These are phyloP conservation scores for Solanum chacoense DNA, from an alignment of 305 asterid genomes.

Conservation along the genomic window DNA sequence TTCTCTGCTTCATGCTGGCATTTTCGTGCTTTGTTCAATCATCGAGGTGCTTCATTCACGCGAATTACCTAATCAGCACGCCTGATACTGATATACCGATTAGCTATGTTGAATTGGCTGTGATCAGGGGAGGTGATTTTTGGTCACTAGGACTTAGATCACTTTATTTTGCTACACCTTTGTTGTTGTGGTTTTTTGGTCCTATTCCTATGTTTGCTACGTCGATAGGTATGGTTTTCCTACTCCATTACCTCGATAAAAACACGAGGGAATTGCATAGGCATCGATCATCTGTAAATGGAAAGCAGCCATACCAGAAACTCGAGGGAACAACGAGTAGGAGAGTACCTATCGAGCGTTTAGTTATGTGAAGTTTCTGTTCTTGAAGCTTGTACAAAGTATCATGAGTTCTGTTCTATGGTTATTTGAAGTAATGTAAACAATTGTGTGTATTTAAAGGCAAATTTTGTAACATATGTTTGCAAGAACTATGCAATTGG, in stretches of 20 bases:
- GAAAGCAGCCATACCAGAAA: not conserved
- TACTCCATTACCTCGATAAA: constrained; percentile 45
- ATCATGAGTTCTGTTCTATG: not conserved
- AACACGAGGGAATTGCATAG: constrained; percentile 34
- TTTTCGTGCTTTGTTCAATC: constrained; percentile 76
- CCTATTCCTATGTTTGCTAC: constrained; percentile 70
- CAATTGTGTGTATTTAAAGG: not conserved
- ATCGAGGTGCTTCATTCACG: constrained; percentile 58
- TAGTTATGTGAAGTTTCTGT: not conserved
- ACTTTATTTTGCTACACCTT: constrained; percentile 45
- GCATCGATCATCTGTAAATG: not conserved
- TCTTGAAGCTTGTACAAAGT: not conserved
- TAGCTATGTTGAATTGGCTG: constrained; percentile 44
- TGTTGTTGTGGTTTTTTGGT: constrained; percentile 71
- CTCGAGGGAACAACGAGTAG: not conserved
- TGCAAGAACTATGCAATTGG: not conserved
- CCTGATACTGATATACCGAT: constrained; percentile 36
- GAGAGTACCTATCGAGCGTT: not conserved
- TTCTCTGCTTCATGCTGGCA: constrained; percentile 46
- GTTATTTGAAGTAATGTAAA: not conserved
- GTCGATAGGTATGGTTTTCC: constrained; percentile 37
- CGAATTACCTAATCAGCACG: constrained; percentile 50
- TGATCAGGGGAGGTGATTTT: constrained; percentile 62
- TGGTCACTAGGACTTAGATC: constrained; percentile 77
- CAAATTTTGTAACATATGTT: not conserved